Conservation (phyloP, 192 early-diverging fungal genomes). For the Backusella mclennaniae region DNA sequence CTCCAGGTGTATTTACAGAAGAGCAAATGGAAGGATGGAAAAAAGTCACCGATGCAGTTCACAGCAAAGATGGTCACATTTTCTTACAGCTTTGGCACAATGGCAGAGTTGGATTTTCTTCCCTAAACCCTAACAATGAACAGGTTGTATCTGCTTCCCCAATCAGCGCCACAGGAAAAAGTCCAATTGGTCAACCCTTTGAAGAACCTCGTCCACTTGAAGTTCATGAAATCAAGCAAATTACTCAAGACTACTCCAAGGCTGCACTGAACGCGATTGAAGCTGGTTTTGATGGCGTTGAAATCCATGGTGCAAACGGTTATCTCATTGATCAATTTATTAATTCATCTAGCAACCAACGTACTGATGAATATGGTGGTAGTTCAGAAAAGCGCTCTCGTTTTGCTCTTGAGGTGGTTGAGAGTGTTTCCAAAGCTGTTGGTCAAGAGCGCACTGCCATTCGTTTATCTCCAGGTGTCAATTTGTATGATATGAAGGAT, state of each 20-base stretch:
- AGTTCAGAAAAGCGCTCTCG: constrained; percentile 86
- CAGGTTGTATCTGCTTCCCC: constrained; percentile 24
- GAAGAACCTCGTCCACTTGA: constrained; percentile 23
- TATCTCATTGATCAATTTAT: constrained; percentile 85
- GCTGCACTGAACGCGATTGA: constrained; percentile 69
- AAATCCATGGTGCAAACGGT: constrained; percentile 90
- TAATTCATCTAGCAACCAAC: constrained; percentile 71
- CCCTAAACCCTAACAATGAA: constrained; percentile 7
- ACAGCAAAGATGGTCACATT: constrained; percentile 53
- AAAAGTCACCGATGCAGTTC: constrained; percentile 52
- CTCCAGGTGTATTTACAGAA: constrained; percentile 35
- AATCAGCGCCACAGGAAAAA: constrained; percentile 6
- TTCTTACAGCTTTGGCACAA: constrained; percentile 54
- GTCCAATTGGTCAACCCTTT: neutral
- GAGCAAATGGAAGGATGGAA: constrained; percentile 52
- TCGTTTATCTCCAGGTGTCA: constrained; percentile 48
- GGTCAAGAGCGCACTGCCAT: constrained; percentile 81
- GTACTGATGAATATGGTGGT: constrained; percentile 92
- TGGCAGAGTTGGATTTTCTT: constrained; percentile 13
- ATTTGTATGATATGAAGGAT: constrained; percentile 35
- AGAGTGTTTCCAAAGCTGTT: constrained; percentile 48
- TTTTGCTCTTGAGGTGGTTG: constrained; percentile 69
- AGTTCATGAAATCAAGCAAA: neutral
- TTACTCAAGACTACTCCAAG: constrained; percentile 6
- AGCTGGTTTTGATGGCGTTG: constrained; percentile 87